These are phyloP conservation scores for Thermomyces lanuginosus DNA, from an alignment of 2,329 filamentous ascomycete genomes.

Conservation along the genomic window DNA sequence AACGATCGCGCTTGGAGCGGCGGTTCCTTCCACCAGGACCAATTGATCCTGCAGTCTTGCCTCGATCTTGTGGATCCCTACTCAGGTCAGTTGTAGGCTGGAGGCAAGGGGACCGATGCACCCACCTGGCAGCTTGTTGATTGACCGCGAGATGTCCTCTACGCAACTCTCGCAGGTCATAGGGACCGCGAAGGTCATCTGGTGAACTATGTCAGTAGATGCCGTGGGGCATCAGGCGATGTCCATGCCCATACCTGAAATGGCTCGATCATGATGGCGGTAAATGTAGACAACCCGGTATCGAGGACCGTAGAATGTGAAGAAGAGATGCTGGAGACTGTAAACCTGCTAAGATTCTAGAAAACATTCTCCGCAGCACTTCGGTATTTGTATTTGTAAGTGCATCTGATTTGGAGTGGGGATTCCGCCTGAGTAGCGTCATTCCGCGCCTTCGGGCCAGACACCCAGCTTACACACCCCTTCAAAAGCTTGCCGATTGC, in stretches of 20 bases:
- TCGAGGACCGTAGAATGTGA: background rate
- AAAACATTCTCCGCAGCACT: too few species aligned
- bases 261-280: slow-evolving; percentile 26
- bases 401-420: too few species aligned
- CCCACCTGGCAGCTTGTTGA: slow-evolving; percentile 55
- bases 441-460: too few species aligned
- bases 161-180: slow-evolving; percentile 84
- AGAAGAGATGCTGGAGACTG: too few species aligned
- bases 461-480: too few species aligned
- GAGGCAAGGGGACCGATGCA: slow-evolving; percentile 3
- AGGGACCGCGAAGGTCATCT: slow-evolving; percentile 91
- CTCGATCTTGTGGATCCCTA: slow-evolving; percentile 68
- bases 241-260: slow-evolving; percentile 25
- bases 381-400: too few species aligned
- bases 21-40: slow-evolving; percentile 71
- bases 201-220: slow-evolving; percentile 10
- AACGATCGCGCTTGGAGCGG: slow-evolving; percentile 78
- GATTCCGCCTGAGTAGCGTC: too few species aligned
- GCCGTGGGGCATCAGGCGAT: slow-evolving; percentile 2
- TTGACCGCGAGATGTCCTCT: slow-evolving; percentile 63
- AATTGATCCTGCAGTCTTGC: slow-evolving; percentile 70
- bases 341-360: too few species aligned
- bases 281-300: background rate
- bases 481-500: too few species aligned
- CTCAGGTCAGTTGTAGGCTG: background rate